Conservation (phyloP, 257 asterid genomes). For the Solanum ahanhuiri region DNA sequence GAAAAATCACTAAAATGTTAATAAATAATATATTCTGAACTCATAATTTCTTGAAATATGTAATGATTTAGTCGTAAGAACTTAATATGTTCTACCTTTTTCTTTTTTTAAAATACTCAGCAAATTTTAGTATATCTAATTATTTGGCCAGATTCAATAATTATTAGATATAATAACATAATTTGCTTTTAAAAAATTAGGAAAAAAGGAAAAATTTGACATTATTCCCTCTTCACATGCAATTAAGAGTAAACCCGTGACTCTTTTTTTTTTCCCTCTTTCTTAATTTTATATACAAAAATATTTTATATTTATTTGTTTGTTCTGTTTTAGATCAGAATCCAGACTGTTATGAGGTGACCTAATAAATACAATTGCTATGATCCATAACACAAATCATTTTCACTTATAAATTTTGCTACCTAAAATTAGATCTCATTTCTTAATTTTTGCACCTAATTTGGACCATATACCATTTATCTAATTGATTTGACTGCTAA, state of each 20-base stretch:
- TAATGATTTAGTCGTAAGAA: background rate
- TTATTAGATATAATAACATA: background rate
- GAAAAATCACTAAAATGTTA: background rate
- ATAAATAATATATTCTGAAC: background rate
- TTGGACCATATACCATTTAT: background rate
- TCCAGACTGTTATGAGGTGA: background rate
- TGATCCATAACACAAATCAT: background rate
- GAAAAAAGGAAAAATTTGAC: background rate
- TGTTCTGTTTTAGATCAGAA: background rate
- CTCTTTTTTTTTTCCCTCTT: background rate
- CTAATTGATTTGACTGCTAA: background rate
- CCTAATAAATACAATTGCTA: background rate
- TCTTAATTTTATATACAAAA: background rate
- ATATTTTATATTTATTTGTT: background rate
- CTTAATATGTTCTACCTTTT: background rate
- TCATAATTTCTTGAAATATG: background rate
- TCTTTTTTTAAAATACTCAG: too few species aligned
- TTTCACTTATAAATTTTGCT: background rate
- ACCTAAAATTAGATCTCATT: background rate
- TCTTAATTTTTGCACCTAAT: background rate
- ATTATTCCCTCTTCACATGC: background rate
- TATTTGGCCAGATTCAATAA: background rate
- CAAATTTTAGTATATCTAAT: background rate
- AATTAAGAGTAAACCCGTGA: background rate
- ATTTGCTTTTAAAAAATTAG: background rate